Conservation (phyloP, 257 asterid genomes). For the Solanum peruvianum region DNA sequence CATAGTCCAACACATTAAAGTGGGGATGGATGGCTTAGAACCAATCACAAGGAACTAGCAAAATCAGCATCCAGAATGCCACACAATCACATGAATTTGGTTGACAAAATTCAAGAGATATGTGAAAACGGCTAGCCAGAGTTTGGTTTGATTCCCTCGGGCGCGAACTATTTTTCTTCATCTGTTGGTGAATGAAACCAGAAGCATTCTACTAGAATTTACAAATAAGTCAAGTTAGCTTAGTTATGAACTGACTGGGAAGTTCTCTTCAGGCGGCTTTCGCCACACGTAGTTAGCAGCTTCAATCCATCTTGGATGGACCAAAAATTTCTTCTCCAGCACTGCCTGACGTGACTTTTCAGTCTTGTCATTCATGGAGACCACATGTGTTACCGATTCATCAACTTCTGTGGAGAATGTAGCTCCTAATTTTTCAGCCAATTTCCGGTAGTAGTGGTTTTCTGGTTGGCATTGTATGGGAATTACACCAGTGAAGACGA, state of each 20-base stretch:
- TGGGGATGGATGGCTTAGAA: background rate
- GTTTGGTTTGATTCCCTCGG: background rate
- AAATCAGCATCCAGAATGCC: background rate
- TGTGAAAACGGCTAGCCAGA: background rate
- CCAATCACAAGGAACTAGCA: background rate
- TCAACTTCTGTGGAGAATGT: conserved; percentile 39
- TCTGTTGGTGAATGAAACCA: background rate
- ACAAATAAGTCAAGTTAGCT: background rate
- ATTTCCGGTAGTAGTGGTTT: conserved; percentile 53
- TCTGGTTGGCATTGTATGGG: conserved; percentile 41
- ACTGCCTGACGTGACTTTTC: conserved; percentile 59
- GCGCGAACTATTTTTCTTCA: background rate
- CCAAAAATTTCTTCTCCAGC: conserved; percentile 42
- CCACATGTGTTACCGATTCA: conserved; percentile 58
- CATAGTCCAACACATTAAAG: background rate
- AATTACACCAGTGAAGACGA: conserved; percentile 53
- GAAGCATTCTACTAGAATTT: background rate
- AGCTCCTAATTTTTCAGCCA: conserved; percentile 75
- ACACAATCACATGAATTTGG: background rate
- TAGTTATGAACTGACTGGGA: conserved; percentile 22
- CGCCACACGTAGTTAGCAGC: conserved; percentile 61
- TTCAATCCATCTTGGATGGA: conserved; percentile 65
- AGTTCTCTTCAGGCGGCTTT: conserved; percentile 63
- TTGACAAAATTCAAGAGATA: background rate
- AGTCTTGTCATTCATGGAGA: conserved; percentile 53